These are phyloP conservation scores for Sarcodon aspratus DNA, from an alignment of 768 basidiomycete genomes.

Conservation along the genomic window DNA sequence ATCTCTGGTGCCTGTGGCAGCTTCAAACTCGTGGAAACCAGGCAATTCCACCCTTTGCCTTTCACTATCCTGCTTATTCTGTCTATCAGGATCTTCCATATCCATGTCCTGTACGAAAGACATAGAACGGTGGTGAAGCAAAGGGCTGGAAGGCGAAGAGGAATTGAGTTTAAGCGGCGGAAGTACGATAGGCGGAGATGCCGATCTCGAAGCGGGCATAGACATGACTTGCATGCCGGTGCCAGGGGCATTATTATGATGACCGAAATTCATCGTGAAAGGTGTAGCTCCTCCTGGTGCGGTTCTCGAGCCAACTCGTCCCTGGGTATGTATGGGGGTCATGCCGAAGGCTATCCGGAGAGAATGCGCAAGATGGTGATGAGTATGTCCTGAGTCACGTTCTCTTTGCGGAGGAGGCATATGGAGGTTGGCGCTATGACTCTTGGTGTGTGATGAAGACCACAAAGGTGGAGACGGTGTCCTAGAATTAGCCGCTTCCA, in stretches of 20 bases:
- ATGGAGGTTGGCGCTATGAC: conserved; percentile 6
- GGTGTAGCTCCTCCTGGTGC: conserved; percentile 12
- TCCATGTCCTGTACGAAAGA: conserved; percentile 3
- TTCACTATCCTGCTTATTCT: conserved; percentile 3
- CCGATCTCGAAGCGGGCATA: conserved; percentile 48
- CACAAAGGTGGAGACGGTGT: conserved; percentile 47
- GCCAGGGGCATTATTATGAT: conserved; percentile 4
- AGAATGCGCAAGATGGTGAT: conserved; percentile 70
- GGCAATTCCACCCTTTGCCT: conserved; percentile 40
- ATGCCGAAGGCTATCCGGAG: conserved; percentile 86
- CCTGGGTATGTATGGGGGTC: conserved; percentile 61
- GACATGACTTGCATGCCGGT: conserved; percentile 6
- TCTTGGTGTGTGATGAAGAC: conserved; percentile 16
- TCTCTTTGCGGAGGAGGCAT: conserved; percentile 4
- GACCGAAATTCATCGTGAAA: conserved; percentile 10
- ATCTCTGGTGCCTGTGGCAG: conserved; percentile 23
- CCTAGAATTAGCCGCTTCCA: conserved; percentile 29
- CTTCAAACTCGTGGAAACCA: conserved; percentile 53
- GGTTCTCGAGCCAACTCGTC: conserved; percentile 12
- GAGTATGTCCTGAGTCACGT: conserved; percentile 17
- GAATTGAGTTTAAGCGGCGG: conserved; percentile 50
- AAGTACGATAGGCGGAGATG: conserved; percentile 60
- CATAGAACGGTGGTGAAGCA: conserved; percentile 2
- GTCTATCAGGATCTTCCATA: conserved; percentile 4
- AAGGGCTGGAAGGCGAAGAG: conserved; percentile 8